Base-by-base conservation (phyloP, 441 rosid species). In the Syzygium malaccense region DNA sequence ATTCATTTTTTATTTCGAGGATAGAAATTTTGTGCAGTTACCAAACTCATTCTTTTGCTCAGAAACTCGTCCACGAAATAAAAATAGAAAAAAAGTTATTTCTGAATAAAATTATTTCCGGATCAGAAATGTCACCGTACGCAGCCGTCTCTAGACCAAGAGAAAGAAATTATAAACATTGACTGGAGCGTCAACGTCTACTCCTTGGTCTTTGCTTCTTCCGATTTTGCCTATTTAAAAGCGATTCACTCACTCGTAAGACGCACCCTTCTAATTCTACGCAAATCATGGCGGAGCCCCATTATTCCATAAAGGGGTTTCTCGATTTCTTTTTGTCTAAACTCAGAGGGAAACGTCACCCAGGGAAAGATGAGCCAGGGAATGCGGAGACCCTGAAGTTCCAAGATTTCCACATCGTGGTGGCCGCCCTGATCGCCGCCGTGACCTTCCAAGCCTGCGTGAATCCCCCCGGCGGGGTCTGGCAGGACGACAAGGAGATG, bases 371-470 rank as follows among this genome's bases (percentile, higher is more conserved):
- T 7, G 45, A 7, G 8, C 8, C 45, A 41, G 45, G 8, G 45
- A 41, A 41, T 6, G 45, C 45, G 8, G 45, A 6, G 45, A 1
- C 45, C 45, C 45, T 3, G 51, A 55, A 55, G 57, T 55, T 19
- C 57, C 25, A 19, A 19, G 7, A 55, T 23, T 58, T 25, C 64
- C 30, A 58, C 75, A 41, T 66, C 9, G 87, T 85, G 33, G 89
- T 90, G 8, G 88, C 89, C 2, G 85, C 86, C 3, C 87, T 90
- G 4, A 89, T 90, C 7, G 89, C 90, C 4, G n/a, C 88, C 0
- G 83, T 80, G 10, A 90, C 92, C 2, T 92, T 89, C 57, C 89
- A 91, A 45, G 88, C 91, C 2, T 88, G 90, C 9, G 86, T 90
- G 11, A 87, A 88, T 14, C 89, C 91, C 23, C 90, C 90, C 0